Conservation (phyloP, 176 grass and related monocot genomes). For the Urochloa ruziziensis region DNA sequence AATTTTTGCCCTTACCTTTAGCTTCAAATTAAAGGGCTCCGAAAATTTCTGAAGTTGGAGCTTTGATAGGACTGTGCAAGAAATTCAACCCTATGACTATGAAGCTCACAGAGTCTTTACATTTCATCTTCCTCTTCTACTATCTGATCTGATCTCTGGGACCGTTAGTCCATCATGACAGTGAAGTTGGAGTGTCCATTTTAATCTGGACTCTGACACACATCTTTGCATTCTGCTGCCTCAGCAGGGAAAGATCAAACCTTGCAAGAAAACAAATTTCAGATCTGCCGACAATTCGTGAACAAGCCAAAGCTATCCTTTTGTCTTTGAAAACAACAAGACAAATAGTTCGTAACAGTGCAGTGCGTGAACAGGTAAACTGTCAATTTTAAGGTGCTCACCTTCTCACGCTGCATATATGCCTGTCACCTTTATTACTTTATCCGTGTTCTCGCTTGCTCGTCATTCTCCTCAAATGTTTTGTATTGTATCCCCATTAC, state of each 20-base stretch:
- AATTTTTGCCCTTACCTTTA: no score
- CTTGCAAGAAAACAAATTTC: neutral
- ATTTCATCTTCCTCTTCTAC: neutral
- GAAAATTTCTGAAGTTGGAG: neutral
- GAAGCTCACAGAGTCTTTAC: no score
- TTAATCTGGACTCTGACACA: neutral
- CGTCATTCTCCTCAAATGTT: neutral
- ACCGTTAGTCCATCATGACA: neutral
- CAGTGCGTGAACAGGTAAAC: neutral
- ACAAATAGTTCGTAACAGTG: neutral
- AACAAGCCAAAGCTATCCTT: neutral
- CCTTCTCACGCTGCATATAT: constrained; percentile 5
- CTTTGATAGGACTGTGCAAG: neutral
- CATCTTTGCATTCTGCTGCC: neutral
- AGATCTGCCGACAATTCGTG: constrained; percentile 6
- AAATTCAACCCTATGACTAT: neutral
- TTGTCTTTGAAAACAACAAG: neutral
- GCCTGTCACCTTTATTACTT: constrained; percentile 7
- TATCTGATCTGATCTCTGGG: neutral
- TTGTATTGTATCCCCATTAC: neutral
- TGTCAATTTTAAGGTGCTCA: constrained; percentile 35
- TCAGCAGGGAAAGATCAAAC: neutral
- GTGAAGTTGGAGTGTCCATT: neutral
- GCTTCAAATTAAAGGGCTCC: no score
- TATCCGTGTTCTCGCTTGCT: neutral